Conservation (phyloP, 192 early-diverging fungal genomes). For the Piromyces sp. region DNA sequence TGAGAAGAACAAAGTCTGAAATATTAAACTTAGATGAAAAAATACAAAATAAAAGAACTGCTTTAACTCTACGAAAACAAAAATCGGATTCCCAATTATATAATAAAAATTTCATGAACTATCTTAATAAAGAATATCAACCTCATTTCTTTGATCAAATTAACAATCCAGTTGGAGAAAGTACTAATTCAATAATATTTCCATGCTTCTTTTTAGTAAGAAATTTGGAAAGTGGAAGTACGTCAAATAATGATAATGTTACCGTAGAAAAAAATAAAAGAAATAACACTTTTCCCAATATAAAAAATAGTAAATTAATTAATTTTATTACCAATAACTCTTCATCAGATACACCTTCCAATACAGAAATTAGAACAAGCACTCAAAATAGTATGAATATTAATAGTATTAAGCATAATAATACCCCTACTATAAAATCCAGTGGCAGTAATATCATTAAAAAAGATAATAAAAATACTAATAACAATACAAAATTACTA, state of each 20-base stretch:
- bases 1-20: not conserved
- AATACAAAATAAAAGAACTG: not conserved
- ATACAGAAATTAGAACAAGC: too few relatives aligned
- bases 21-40: not conserved
- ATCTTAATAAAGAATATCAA: not conserved
- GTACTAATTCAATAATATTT: not conserved
- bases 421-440: too few relatives aligned
- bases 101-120: not conserved
- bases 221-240: not conserved
- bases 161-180: not conserved
- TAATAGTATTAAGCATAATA: too few relatives aligned
- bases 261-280: not conserved
- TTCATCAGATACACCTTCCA: too few relatives aligned
- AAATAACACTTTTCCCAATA: not conserved
- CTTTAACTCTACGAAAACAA: not conserved
- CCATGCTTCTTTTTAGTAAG: not conserved
- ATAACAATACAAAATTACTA: not conserved
- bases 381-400: too few relatives aligned
- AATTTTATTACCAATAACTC: too few relatives aligned
- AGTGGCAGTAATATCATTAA: not conserved
- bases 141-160: not conserved
- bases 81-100: not conserved
- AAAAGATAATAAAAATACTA: too few relatives aligned
- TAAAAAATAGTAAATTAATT: too few relatives aligned
- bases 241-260: not conserved